A percentile compares a stretch with the other conserved stretches of the same genome.
Conservation (phyloP, 805 yeast species). For the Wickerhamiella occidentalis region DNA sequence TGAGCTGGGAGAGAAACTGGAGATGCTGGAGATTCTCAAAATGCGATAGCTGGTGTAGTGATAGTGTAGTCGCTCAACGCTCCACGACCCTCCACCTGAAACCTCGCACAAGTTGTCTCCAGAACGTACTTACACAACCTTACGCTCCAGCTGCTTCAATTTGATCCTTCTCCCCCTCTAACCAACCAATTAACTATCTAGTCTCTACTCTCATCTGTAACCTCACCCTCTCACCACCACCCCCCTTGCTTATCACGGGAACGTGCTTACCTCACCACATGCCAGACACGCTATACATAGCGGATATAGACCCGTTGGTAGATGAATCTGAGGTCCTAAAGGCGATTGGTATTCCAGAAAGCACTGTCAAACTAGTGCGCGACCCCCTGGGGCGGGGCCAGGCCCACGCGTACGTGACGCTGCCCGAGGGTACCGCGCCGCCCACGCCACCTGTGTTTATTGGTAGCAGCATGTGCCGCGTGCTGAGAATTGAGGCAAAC, state of each 20-base stretch:
- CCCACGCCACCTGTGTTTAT: constrained; percentile 18
- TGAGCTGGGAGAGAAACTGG: too few species aligned
- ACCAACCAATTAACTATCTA: too few species aligned
- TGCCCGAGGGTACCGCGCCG: constrained; percentile 16
- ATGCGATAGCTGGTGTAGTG: too few species aligned
- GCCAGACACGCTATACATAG: constrained; percentile 17
- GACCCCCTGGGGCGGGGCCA: constrained; percentile 17
- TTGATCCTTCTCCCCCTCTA: too few species aligned
- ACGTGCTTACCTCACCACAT: neutral
- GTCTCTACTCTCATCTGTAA: too few species aligned
- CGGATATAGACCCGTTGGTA: constrained; percentile 20
- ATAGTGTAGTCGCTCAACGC: too few species aligned
- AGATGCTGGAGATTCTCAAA: too few species aligned
- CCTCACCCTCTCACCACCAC: too few species aligned
- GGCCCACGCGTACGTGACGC: constrained; percentile 14
- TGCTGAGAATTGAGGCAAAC: constrained; percentile 1
- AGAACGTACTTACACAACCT: too few species aligned
- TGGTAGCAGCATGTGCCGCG: constrained; percentile 19
- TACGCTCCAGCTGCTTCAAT: too few species aligned
- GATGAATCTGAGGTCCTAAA: constrained; percentile 18
- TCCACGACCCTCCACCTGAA: too few species aligned
- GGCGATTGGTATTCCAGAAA: constrained; percentile 16
- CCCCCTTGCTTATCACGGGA: neutral
- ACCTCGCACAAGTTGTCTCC: too few species aligned
- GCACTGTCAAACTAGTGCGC: constrained; percentile 16